Evolutionary conservation across 169 alveolate genomes (phyloP), one percentile per base, ranked within the genome.

Genomic region (Babesia sp.): DNA sequence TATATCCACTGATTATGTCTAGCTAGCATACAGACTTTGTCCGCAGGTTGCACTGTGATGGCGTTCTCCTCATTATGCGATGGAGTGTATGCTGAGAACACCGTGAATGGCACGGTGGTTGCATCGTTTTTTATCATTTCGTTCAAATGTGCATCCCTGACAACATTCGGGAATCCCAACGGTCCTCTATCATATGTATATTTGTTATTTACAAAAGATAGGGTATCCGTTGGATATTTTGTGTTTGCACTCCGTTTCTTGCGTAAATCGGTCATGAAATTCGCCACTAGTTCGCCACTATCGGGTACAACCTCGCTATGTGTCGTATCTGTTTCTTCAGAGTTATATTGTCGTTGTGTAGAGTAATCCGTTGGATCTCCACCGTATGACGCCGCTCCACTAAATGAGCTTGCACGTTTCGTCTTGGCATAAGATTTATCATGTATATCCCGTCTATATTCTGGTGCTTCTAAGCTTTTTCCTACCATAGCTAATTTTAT

Each of bases 11-110:
- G 57, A 55, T 71, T 74, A 36, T 54, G 73, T 14, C 87, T 37
- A n/a, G 87, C 87, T 20, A 79, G 37, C 69, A 79, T 29, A 60
- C 69, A 66, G 11, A 79, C 87, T 41, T 79, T 79, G 46, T 79
- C 87, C 18, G 63, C 22, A 36, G 64, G 54, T 28, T 70, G 66
- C 28, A 79, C 87, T 50, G 83, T 56, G 33, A 71, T 37, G 37
- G 87, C 73, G 55, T 69, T 69, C 36, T 44, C 87, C 53, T 56
- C 68, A 2, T n/a, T 63, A 18, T 45, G 70, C 66, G 60, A 61
- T 46, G 69, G 68, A 22, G 55, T 44, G 60, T 39, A 76, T 28
- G 61, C 68, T 22, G 85, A 51, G 45, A 46, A 68, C 0, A 76
- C 79, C 31, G 73, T 76, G 53, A 76, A 41, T 14, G 79, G 71